These are phyloP conservation scores for Cordyceps cateniannulata DNA, from an alignment of 2,329 filamentous ascomycete species.

Conservation along the genomic window DNA sequence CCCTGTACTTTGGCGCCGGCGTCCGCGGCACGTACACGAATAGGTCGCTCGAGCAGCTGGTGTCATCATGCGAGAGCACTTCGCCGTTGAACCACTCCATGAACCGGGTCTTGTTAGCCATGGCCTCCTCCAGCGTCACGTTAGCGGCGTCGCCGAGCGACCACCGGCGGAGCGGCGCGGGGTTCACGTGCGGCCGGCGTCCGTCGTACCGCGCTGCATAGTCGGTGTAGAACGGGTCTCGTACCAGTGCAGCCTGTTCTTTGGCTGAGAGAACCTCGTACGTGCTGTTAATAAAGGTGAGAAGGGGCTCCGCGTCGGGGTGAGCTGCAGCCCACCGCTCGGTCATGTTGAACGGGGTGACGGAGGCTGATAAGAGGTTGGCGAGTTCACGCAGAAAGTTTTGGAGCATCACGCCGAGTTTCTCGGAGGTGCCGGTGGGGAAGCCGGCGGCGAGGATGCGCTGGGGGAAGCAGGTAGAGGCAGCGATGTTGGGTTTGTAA, in stretches of 20 bases:
- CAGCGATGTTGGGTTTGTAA: slow-evolving; percentile 28
- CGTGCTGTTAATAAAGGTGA: slow-evolving; percentile 24
- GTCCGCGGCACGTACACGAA: slow-evolving; percentile 39
- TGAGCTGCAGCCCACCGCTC: slow-evolving; percentile 22
- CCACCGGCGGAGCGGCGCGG: slow-evolving; percentile 29
- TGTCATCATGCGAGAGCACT: slow-evolving; percentile 33
- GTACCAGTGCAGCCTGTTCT: slow-evolving; percentile 28
- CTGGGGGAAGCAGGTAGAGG: slow-evolving; percentile 22
- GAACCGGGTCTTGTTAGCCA: slow-evolving; percentile 44
- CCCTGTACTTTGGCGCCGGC: slow-evolving; percentile 20
- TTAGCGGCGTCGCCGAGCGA: slow-evolving; percentile 26
- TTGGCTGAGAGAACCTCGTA: slow-evolving; percentile 30
- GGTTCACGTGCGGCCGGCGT: slow-evolving; percentile 30
- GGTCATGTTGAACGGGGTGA: slow-evolving; percentile 17
- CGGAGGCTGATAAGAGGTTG: slow-evolving; percentile 19
- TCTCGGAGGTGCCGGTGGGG: slow-evolving; percentile 13
- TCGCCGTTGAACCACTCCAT: slow-evolving; percentile 39
- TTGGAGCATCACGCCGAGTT: slow-evolving; percentile 19
- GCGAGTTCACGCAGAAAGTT: slow-evolving; percentile 23
- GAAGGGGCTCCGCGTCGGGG: slow-evolving; percentile 15
- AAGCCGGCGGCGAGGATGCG: slow-evolving; percentile 26
- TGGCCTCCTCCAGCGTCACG: slow-evolving; percentile 29
- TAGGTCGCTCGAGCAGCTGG: slow-evolving; percentile 40
- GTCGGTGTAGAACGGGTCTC: slow-evolving; percentile 30
- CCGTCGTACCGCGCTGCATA: slow-evolving; percentile 25